These are phyloP conservation scores for Hamamelis virginiana DNA, from an alignment of 164 flowering plant species.

Conservation along the genomic window DNA sequence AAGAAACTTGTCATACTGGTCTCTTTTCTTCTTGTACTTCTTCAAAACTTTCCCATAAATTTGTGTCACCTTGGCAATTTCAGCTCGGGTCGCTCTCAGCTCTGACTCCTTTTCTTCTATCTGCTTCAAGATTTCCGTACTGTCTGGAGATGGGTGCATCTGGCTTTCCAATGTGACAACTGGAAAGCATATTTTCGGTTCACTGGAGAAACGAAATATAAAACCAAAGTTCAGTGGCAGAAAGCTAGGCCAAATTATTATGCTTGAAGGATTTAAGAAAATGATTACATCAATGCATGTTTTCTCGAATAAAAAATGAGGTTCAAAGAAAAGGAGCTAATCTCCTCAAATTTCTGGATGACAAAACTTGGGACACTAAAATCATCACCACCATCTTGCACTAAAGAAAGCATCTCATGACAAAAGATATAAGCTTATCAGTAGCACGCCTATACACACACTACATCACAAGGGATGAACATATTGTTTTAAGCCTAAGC, in stretches of 20 bases:
- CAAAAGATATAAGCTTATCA: too few species aligned
- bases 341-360: too few species aligned
- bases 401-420: not conserved
- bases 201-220: slow-evolving; percentile 20
- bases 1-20: slow-evolving; percentile 1
- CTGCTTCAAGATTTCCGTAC: slow-evolving; percentile 2
- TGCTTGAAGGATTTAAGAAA: too few species aligned
- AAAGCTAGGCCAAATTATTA: not conserved
- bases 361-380: too few species aligned
- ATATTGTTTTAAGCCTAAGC: too few species aligned
- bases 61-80: not conserved
- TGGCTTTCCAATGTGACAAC: slow-evolving; percentile 16
- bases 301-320: too few species aligned
- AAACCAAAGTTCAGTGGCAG: not conserved
- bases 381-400: too few species aligned
- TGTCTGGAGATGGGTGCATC: slow-evolving; percentile 6
- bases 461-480: too few species aligned
- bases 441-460: too few species aligned
- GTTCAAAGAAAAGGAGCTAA: too few species aligned
- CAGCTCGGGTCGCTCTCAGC: not conserved
- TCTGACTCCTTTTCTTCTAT: slow-evolving; percentile 17
- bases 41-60: slow-evolving; percentile 3
- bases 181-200: slow-evolving; percentile 41
- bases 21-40: slow-evolving; percentile 21
- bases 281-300: too few species aligned